Conservation (phyloP, 352 stramenopile species). For the Plasmopara halstedii region DNA sequence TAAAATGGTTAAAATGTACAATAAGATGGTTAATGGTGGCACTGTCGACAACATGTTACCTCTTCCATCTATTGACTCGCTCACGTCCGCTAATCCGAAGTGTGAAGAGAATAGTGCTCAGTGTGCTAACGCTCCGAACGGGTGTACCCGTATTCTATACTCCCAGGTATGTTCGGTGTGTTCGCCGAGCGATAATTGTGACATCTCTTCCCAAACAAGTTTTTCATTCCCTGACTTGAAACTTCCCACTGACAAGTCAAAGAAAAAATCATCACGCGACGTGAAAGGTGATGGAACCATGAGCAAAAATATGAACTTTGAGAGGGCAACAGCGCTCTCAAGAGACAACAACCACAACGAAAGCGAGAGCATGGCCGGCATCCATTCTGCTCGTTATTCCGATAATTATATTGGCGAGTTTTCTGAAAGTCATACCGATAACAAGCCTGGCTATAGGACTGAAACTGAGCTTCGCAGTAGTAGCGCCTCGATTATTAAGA, state of each 20-base stretch:
- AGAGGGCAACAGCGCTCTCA: neutral
- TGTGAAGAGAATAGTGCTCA: conserved; percentile 56
- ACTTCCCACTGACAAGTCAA: neutral
- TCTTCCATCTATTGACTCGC: conserved; percentile 28
- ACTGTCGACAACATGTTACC: conserved; percentile 33
- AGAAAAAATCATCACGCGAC: neutral
- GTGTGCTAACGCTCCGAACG: conserved; percentile 33
- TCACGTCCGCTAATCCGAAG: conserved; percentile 43
- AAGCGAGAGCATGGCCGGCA: neutral
- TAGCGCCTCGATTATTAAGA: neutral
- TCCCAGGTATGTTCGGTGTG: conserved; percentile 60
- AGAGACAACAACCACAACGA: neutral
- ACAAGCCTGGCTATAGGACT: neutral
- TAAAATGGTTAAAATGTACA: conserved; percentile 47
- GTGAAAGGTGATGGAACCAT: neutral
- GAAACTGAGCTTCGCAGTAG: neutral
- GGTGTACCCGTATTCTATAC: conserved; percentile 56
- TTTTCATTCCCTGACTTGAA: neutral
- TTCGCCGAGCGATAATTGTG: conserved; percentile 1
- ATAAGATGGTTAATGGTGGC: conserved; percentile 26
- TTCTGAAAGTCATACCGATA: too few relatives aligned
- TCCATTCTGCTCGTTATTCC: too few relatives aligned
- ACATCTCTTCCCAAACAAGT: neutral
- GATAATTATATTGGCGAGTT: too few relatives aligned
- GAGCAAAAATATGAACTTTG: neutral